Evolutionary conservation across 306 rosid genomes (phyloP), one percentile per base, ranked within the genome.

Genomic region (Albizia julibrissin): DNA sequence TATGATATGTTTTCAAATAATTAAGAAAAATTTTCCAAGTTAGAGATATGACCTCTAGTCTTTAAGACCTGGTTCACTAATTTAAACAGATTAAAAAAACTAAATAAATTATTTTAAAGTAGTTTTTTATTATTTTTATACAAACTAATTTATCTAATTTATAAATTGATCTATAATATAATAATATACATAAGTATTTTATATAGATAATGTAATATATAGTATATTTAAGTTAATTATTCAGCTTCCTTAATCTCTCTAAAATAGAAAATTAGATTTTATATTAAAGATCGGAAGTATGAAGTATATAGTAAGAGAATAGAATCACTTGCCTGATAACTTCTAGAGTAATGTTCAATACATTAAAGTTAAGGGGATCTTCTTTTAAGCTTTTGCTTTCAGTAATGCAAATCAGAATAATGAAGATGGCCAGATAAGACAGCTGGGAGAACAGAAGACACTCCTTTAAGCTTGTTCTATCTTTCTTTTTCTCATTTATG

Each of bases 321-420:
- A 69, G 18, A 69, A 19, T 40, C 14, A 50, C 69, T 54, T 39
- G 84, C 96, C 92, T 87, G 44, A 81, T 74, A 0, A 93, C 95
- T 88, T 93, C 98, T 3, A 89, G 1, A 77, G 88, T 79, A 69
- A 95, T 82, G 84, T 80, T 89, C 29, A 93, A 40, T 1, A 90
- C 88, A 42, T 69, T 93, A n/a, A 93, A 64, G 69, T 64, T 64
- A 81, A 95, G 89, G 3, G 94, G 94, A 50, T 93, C 98, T 10
- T 90, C 85, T 76, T 73, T 93, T 50, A 95, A 49, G 85, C 87
- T 87, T 50, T 86, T 29, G 27, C 86, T 88, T 74, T 95, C 97
- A 0, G 92, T 89, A 73, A 93, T 83, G 72, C 94, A 95, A 15
- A 91, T 74, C 21, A 93, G 80, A 80, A 89, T 85, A 19, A 91